These are phyloP conservation scores for Solanum virginianum DNA, from an alignment of 257 asterid species.

Conservation along the genomic window DNA sequence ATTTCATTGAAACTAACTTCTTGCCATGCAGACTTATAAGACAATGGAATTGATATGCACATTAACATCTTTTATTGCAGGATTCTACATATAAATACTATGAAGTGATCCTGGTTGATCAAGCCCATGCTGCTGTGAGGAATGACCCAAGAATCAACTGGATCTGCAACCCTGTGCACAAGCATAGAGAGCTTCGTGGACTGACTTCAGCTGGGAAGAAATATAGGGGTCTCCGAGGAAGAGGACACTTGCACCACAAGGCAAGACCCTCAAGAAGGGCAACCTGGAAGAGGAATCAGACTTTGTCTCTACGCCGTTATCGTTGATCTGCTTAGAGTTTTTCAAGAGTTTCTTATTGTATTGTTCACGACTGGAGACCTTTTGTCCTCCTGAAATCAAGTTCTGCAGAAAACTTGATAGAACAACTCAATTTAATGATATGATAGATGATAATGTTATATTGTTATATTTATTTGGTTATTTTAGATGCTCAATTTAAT, in stretches of 20 bases:
- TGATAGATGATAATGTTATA: not conserved
- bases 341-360: not conserved
- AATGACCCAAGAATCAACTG: conserved; percentile 1
- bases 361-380: not conserved
- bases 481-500: not conserved
- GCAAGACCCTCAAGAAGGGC: not conserved
- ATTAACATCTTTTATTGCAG: not conserved
- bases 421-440: not conserved
- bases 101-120: not conserved
- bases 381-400: not conserved
- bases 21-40: not conserved
- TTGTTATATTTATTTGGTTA: not conserved
- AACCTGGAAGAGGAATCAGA: not conserved
- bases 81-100: not conserved
- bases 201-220: not conserved
- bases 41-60: not conserved
- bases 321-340: not conserved
- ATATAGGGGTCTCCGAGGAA: not conserved
- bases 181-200: not conserved
- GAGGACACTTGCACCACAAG: not conserved
- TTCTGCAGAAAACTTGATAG: not conserved
- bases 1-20: not conserved
- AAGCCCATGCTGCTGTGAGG: not conserved
- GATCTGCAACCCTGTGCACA: not conserved
- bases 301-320: not conserved